Evolutionary conservation across 2,329 filamentous ascomycete species (phyloP), one percentile per base, ranked within the genome.

Genomic region (Alternaria infectoria): DNA sequence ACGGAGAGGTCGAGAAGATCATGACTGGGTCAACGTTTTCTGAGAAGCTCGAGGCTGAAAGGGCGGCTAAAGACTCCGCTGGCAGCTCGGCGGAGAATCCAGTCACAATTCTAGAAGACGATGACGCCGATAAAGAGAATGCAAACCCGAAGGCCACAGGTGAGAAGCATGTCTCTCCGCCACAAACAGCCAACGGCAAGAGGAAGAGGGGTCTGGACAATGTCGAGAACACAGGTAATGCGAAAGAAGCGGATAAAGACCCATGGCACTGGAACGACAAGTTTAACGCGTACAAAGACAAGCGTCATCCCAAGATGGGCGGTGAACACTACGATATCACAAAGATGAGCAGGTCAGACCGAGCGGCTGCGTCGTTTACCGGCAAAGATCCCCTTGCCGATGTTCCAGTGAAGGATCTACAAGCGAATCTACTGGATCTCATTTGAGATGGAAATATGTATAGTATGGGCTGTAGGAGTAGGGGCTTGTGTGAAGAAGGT

Each of bases 251-350:
- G 1, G 36, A 57, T 15, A 61, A 64, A 8, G 69, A 73, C 49
- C 59, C 57, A 3, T 73, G 69, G 70, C 56, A 54, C 19, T 71
- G 69, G 67, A 15, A 47, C 23, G 23, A 28, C 9, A 59, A 43
- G 8, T 59, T 71, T 9, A 46, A 51, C 4, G n/a, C 47, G n/a
- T 70, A 67, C 32, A 68, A 66, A 28, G 15, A n/a, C 15, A 36
- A 36, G 15, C 32, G 15, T 5, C 32, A 36, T 36, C 32, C 32
- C 32, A 36, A 36, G 32, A 46, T 68, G 43, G 69, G 66, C 8
- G 59, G 64, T 17, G 21, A 57, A n/a, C 60, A 68, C 1, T 69
- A 69, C 25, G 70, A 74, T 36, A 71, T 74, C 17, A 74, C 70
- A 6, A 69, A 72, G 44, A 61, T 68, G 59, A 65, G 47, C 12